These are phyloP conservation scores for Podaxis rugospora DNA, from an alignment of 768 basidiomycete genomes.

Conservation along the genomic window DNA sequence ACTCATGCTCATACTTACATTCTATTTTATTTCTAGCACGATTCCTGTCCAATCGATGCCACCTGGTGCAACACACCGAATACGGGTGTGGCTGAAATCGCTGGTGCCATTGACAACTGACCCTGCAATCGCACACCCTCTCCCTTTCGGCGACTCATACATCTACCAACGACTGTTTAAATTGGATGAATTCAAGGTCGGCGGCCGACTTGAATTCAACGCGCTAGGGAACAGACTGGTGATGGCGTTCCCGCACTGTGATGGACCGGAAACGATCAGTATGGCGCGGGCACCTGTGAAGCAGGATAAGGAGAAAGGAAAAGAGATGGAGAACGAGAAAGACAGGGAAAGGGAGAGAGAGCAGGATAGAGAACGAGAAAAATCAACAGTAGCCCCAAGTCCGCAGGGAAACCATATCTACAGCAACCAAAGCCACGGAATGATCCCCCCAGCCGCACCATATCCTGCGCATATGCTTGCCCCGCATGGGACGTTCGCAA, in stretches of 20 bases:
- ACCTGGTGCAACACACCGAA: conserved; percentile 51
- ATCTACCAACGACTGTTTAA: conserved; percentile 67
- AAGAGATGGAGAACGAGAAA: not conserved
- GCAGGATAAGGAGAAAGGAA: conserved; percentile 7
- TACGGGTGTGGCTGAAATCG: conserved; percentile 61
- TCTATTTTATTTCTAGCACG: conserved; percentile 30
- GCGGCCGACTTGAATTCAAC: conserved; percentile 51
- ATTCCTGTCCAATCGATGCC: conserved; percentile 53
- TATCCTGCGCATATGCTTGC: not conserved
- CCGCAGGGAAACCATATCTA: not conserved
- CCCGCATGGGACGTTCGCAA: not conserved
- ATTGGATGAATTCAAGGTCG: conserved; percentile 57
- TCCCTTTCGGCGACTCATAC: conserved; percentile 44
- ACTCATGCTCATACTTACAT: not conserved
- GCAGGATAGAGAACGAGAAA: not conserved
- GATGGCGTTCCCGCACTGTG: conserved; percentile 38
- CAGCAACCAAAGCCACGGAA: not conserved
- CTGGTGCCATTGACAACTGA: conserved; percentile 30
- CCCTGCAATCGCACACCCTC: conserved; percentile 24
- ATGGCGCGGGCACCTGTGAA: conserved; percentile 17
- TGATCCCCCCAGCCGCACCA: conserved; percentile 6
- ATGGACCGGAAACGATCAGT: conserved; percentile 34
- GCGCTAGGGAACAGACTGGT: conserved; percentile 43
- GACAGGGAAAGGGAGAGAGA: not conserved
- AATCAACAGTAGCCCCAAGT: not conserved